These are phyloP conservation scores for Chloris gayana DNA, from an alignment of 176 grass and related monocot genomes.

Conservation along the genomic window DNA sequence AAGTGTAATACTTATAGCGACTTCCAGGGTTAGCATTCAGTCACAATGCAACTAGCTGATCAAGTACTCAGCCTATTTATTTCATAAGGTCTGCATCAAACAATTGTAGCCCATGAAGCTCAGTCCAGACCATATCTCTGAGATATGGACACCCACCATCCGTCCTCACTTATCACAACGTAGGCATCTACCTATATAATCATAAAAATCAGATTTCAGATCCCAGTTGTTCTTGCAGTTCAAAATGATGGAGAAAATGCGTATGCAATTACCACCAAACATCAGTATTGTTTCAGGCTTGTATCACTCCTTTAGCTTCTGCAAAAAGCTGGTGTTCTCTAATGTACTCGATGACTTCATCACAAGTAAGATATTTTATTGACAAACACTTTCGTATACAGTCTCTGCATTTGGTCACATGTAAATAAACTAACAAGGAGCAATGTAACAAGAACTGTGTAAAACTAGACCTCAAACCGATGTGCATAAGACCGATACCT, in stretches of 20 bases:
- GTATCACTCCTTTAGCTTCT: constrained; percentile 23
- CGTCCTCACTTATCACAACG: neutral
- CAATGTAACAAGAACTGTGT: neutral
- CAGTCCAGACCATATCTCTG: neutral
- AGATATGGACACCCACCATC: neutral
- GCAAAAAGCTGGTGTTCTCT: constrained; percentile 61
- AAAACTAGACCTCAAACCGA: neutral
- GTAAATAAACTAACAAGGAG: neutral
- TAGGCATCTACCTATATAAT: neutral
- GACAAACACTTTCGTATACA: constrained; percentile 68
- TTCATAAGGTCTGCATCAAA: neutral
- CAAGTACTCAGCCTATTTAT: neutral
- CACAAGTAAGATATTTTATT: constrained; percentile 75
- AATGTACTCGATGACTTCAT: constrained; percentile 84
- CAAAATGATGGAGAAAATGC: neutral
- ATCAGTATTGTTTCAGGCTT: neutral
- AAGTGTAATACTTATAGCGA: neutral
- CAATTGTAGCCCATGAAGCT: neutral
- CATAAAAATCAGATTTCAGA: neutral
- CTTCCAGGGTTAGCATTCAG: neutral
- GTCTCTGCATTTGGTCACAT: constrained; percentile 38
- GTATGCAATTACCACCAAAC: neutral
- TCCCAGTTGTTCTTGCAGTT: neutral
- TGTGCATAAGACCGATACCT: constrained; percentile 41
- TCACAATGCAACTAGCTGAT: neutral